Conservation (phyloP, 192 early-diverging fungal species). For the Anaeromyces robustus region DNA sequence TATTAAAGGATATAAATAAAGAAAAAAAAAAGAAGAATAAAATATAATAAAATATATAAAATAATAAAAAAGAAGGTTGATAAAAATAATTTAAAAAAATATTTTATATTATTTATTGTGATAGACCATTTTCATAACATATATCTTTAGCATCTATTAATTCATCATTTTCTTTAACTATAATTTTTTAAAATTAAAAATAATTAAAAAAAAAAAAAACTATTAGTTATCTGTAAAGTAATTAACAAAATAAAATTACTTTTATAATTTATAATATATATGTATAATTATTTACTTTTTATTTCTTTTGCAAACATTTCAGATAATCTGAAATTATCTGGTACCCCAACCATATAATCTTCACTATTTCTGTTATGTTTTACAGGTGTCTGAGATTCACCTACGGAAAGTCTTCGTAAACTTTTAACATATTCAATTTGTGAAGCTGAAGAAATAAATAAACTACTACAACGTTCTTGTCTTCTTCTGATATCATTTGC, state of each 20-base stretch:
- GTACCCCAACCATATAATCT: not conserved
- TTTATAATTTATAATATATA: too few species aligned
- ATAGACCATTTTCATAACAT: not conserved
- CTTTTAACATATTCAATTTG: not conserved
- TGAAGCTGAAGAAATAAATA: not conserved
- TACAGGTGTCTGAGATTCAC: not conserved
- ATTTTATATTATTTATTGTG: not conserved
- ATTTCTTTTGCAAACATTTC: not conserved
- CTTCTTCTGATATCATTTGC: not conserved
- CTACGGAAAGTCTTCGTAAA: not conserved
- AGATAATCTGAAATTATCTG: not conserved
- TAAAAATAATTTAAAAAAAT: too few species aligned
- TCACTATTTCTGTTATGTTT: not conserved
- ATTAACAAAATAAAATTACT: too few species aligned
- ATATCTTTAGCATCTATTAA: not conserved
- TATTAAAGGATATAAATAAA: too few species aligned
- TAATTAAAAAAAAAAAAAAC: too few species aligned
- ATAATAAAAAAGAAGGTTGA: too few species aligned
- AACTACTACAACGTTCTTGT: not conserved
- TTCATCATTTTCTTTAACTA: not conserved
- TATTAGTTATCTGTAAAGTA: too few species aligned
- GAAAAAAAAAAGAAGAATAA: too few species aligned
- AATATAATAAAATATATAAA: too few species aligned
- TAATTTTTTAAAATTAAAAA: not conserved
- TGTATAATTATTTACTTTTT: not conserved